These are phyloP conservation scores for Solanum lycopersicoides DNA, from an alignment of 257 asterid species.

Conservation along the genomic window DNA sequence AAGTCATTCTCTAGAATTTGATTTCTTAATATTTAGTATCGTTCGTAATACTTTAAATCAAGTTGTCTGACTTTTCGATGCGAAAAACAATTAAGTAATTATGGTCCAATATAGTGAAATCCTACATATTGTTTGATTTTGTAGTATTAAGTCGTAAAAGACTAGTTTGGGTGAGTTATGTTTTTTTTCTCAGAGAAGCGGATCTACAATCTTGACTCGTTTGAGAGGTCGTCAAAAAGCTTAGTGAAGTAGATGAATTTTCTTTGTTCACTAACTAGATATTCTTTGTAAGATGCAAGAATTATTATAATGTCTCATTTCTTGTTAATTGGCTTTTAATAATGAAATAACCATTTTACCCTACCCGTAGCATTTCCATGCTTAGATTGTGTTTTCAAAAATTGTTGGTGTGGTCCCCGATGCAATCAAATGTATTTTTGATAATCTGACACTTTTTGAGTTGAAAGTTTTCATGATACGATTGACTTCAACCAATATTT, in stretches of 20 bases:
- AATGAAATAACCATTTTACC: neutral
- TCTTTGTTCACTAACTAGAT: neutral
- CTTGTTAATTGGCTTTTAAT: neutral
- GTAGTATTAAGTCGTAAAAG: neutral
- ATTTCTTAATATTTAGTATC: neutral
- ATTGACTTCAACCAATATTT: too few relatives aligned
- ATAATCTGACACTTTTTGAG: neutral
- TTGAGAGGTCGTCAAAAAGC: neutral
- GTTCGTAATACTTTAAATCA: neutral
- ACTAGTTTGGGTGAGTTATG: neutral
- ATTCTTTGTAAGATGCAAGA: neutral
- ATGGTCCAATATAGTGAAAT: neutral
- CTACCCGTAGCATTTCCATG: neutral
- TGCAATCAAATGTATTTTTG: neutral
- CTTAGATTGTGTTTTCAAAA: neutral
- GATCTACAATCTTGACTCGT: neutral
- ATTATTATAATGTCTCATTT: neutral
- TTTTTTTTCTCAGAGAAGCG: neutral
- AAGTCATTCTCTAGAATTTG: neutral
- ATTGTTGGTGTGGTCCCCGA: neutral
- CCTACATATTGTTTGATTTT: neutral
- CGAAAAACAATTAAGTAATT: neutral
- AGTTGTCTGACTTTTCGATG: neutral
- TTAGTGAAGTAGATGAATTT: neutral
- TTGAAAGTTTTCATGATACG: neutral